A percentile compares a stretch with the other conserved stretches of the same genome.
Conservation (phyloP, 2,329 filamentous ascomycete species). For the Colletotrichum nymphaeae region DNA sequence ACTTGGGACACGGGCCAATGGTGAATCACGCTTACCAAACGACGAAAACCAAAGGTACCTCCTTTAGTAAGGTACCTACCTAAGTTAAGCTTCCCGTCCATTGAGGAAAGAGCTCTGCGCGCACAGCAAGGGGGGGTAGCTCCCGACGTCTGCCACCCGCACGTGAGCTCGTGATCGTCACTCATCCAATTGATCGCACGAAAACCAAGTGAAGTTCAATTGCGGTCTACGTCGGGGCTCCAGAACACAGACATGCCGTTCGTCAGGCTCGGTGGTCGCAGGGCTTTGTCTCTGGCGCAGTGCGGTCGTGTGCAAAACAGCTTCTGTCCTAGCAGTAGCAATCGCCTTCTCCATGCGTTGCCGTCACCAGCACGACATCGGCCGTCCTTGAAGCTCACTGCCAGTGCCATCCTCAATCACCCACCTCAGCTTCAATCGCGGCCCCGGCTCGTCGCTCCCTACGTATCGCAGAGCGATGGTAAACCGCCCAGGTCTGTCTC, state of each 20-base stretch:
- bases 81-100: too few relatives aligned
- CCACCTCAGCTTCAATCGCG: neutral
- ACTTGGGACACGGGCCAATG: neutral
- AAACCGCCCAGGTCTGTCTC: conserved; percentile 2
- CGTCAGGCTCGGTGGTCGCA: conserved; percentile 17
- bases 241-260: conserved; percentile 4
- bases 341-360: neutral
- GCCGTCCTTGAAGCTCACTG: neutral
- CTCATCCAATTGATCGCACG: neutral
- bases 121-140: neutral
- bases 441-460: conserved; percentile 3
- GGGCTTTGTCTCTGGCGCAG: conserved; percentile 2
- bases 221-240: conserved; percentile 4
- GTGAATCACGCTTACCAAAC: neutral
- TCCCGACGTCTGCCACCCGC: neutral
- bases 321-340: neutral
- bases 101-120: neutral
- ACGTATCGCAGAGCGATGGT: conserved; percentile 5
- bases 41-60: too few relatives aligned
- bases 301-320: neutral
- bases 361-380: neutral
- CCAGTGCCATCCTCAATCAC: neutral
- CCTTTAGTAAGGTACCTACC: too few relatives aligned
- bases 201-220: conserved; percentile 3
- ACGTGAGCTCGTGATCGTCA: neutral